Evolutionary conservation across 2,329 filamentous ascomycete species (phyloP).

Genomic region (Colletotrichum magnum): DNA sequence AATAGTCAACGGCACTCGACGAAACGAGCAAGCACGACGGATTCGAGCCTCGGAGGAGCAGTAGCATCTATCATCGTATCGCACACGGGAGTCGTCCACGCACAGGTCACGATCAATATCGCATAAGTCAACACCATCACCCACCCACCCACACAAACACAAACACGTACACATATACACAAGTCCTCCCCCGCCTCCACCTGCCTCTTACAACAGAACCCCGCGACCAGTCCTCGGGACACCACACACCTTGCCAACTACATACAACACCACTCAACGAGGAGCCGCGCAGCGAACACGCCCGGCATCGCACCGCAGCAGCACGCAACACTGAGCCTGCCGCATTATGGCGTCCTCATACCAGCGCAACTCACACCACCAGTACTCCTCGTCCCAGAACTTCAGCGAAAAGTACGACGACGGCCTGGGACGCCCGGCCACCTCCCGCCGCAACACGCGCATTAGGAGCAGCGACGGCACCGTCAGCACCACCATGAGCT

Average conservation of each 20-base stretch:
- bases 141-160: too few relatives aligned
- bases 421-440: constrained; percentile 41
- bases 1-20: constrained; percentile 31
- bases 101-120: constrained; percentile 23
- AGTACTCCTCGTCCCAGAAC: constrained; percentile 51
- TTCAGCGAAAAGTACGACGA: constrained; percentile 58
- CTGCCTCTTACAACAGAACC: constrained; percentile 31
- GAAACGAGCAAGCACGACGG: constrained; percentile 3
- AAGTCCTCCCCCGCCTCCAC: neutral
- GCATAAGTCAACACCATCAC: constrained; percentile 30
- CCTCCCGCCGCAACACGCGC: constrained; percentile 62
- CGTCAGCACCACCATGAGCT: constrained; percentile 86
- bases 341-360: constrained; percentile 64
- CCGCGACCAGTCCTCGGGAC: constrained; percentile 27
- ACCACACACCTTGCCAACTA: constrained; percentile 11
- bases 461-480: constrained; percentile 88
- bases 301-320: constrained; percentile 27
- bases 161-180: neutral
- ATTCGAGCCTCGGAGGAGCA: constrained; percentile 8
- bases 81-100: too few relatives aligned
- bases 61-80: constrained; percentile 17
- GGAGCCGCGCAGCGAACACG: constrained; percentile 26
- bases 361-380: constrained; percentile 69
- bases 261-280: constrained; percentile 25
- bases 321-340: constrained; percentile 16